Conservation (phyloP, 2,329 filamentous ascomycete species). For the Ophiosphaerella korrae region DNA sequence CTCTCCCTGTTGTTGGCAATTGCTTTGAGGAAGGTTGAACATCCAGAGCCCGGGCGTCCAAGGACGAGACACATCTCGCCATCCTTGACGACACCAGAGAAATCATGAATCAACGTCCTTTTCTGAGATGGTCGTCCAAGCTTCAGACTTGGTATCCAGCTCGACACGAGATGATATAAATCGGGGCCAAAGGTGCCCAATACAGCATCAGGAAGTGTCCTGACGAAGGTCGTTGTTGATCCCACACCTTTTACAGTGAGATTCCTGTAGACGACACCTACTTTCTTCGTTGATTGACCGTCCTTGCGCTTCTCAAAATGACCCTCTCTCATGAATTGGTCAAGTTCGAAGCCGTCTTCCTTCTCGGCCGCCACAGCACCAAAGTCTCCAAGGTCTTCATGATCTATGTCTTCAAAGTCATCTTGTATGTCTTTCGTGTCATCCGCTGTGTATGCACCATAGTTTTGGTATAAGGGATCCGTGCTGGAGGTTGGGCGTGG, state of each 20-base stretch:
- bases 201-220: constrained; percentile 74
- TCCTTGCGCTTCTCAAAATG: constrained; percentile 75
- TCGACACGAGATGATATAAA: constrained; percentile 67
- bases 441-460: constrained; percentile 16
- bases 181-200: constrained; percentile 82
- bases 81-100: constrained; percentile 69
- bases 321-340: constrained; percentile 73
- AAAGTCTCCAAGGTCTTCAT: constrained; percentile 28
- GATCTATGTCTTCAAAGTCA: constrained; percentile 10
- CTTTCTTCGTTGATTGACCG: constrained; percentile 72
- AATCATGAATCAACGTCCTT: constrained; percentile 66
- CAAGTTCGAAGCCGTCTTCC: constrained; percentile 69
- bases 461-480: constrained; percentile 12
- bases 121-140: constrained; percentile 56
- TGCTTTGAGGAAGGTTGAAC: constrained; percentile 76
- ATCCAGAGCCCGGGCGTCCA: constrained; percentile 75
- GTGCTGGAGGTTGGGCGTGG: constrained; percentile 21
- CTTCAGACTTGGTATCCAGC: constrained; percentile 59
- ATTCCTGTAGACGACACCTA: constrained; percentile 78
- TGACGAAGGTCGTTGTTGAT: constrained; percentile 69
- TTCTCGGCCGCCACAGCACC: constrained; percentile 51
- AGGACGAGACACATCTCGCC: constrained; percentile 76
- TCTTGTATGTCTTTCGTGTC: constrained; percentile 4
- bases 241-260: constrained; percentile 75
- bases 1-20: constrained; percentile 71